phyloP scores from a whole-genome alignment of 495 filamentous ascomycete genomes.

The Melanomma pulvis-pyrius region DNA sequence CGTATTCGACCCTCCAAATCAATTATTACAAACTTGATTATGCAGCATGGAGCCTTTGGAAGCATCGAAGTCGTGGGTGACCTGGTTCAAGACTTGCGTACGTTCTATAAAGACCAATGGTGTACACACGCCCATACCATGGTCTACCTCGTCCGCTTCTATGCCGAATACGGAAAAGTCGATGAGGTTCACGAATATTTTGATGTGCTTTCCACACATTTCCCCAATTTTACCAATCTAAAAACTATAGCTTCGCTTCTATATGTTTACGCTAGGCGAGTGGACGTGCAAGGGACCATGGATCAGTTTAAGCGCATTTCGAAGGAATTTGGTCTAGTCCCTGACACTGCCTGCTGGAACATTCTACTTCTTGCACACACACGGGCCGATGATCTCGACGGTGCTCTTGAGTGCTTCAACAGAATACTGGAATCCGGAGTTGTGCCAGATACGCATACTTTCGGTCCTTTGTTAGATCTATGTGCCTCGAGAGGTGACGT shows the following conservation, averaged over 20 bases:
- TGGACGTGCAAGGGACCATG: constrained; percentile 60
- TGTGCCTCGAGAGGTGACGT: constrained; percentile 75
- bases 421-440: constrained; percentile 52
- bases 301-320: constrained; percentile 62
- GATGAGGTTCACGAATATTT: constrained; percentile 58
- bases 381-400: constrained; percentile 65
- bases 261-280: constrained; percentile 65
- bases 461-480: constrained; percentile 71
- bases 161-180: constrained; percentile 59
- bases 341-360: constrained; percentile 68
- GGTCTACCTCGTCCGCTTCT: constrained; percentile 45
- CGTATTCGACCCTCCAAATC: constrained; percentile 7
- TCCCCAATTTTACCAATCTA: constrained; percentile 45
- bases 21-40: constrained; percentile 13
- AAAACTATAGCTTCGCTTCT: constrained; percentile 52
- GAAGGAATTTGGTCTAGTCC: constrained; percentile 56
- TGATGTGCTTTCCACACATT: constrained; percentile 51
- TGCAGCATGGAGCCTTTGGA: neutral
- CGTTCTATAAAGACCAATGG: constrained; percentile 20
- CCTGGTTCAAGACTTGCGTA: constrained; percentile 29
- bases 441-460: constrained; percentile 62
- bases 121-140: constrained; percentile 6
- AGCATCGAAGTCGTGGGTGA: constrained; percentile 11
- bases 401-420: constrained; percentile 62
- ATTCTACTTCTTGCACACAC: constrained; percentile 72